A percentile compares a stretch with the other conserved stretches of the same genome.
These are phyloP conservation scores for Tribonema minus DNA, from an alignment of 108 stramenopile genomes.

Conservation along the genomic window DNA sequence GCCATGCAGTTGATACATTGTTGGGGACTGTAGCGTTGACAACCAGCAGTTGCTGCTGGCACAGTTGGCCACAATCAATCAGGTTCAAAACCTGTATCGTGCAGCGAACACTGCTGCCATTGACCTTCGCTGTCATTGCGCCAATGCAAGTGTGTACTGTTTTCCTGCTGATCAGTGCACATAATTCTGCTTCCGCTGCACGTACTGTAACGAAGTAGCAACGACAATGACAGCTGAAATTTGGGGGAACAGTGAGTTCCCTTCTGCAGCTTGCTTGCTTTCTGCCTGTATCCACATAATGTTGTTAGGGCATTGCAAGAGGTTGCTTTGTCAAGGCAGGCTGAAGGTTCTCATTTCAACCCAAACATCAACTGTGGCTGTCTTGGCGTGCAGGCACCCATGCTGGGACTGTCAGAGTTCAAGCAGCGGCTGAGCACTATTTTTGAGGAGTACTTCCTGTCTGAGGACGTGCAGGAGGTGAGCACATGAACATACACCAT, in stretches of 20 bases:
- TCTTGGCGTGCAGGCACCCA: constrained; percentile 10
- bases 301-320: background rate
- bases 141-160: no score
- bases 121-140: no score
- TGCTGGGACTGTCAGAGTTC: constrained; percentile 27
- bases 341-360: background rate
- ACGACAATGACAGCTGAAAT: background rate
- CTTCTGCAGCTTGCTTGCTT: background rate
- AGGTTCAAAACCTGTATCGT: no score
- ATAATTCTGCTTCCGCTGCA: no score
- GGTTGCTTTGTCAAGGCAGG: background rate
- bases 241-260: background rate
- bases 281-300: background rate
- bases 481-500: no score
- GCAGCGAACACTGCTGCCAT: no score
- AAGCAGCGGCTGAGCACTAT: constrained; percentile 26
- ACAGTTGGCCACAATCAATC: no score
- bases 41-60: no score
- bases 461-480: constrained; percentile 28
- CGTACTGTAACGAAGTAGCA: no score
- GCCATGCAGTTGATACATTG: no score
- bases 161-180: no score
- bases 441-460: constrained; percentile 28
- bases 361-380: background rate
- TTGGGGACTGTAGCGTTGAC: no score